phyloP scores from a whole-genome alignment of 805 yeast species.

The Sugiyamaella floridensis region DNA sequence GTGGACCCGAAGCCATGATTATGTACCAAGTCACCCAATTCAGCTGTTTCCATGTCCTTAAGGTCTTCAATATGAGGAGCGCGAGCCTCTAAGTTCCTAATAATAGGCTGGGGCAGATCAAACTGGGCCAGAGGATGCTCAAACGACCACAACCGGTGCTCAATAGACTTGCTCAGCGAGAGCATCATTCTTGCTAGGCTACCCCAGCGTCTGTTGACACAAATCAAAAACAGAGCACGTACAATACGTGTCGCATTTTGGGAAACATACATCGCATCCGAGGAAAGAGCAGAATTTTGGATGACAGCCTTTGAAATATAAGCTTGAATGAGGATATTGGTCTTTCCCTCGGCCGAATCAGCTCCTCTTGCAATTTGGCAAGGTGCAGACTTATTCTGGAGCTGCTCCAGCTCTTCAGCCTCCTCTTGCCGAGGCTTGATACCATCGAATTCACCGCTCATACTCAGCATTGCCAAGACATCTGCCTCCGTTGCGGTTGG shows the following conservation, averaged over 20 bases:
- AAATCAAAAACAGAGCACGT: slow-evolving; percentile 81
- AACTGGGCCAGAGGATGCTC: slow-evolving; percentile 88
- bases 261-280: slow-evolving; percentile 90
- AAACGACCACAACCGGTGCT: slow-evolving; percentile 78
- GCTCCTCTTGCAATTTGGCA: slow-evolving; percentile 78
- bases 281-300: slow-evolving; percentile 70
- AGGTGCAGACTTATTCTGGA: slow-evolving; percentile 49
- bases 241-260: slow-evolving; percentile 92
- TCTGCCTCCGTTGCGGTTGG: slow-evolving; percentile 91
- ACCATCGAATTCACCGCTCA: slow-evolving; percentile 90
- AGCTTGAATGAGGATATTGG: slow-evolving; percentile 81
- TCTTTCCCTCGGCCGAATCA: slow-evolving; percentile 75
- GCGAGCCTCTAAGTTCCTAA: slow-evolving; percentile 54
- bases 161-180: slow-evolving; percentile 79
- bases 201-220: slow-evolving; percentile 91
- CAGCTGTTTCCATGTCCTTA: slow-evolving; percentile 64
- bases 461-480: slow-evolving; percentile 76
- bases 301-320: slow-evolving; percentile 70
- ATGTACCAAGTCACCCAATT: slow-evolving; percentile 85
- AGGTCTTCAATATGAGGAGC: slow-evolving; percentile 53
- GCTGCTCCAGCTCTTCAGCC: slow-evolving; percentile 55
- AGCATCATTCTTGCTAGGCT: slow-evolving; percentile 63
- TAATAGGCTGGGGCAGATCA: slow-evolving; percentile 58
- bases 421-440: slow-evolving; percentile 88
- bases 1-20: slow-evolving; percentile 66